These are phyloP conservation scores for Solanum stenotomum DNA, from an alignment of 257 asterid species.

Conservation along the genomic window DNA sequence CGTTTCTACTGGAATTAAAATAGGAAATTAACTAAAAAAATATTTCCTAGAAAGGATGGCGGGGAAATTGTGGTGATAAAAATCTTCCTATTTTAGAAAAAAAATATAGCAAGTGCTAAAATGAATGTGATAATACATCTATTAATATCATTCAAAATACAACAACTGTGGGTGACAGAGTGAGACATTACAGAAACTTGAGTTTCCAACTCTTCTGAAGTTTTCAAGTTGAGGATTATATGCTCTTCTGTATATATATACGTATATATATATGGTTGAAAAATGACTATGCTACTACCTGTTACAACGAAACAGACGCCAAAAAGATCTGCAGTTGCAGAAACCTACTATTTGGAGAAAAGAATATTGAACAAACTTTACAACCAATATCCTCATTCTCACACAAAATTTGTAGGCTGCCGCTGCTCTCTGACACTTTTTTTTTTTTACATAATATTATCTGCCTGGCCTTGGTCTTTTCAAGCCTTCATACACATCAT, in stretches of 20 bases:
- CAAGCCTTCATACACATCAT: slow-evolving; percentile 10
- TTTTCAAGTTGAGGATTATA: neutral
- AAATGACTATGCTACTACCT: neutral
- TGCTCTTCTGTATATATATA: neutral
- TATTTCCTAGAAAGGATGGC: neutral
- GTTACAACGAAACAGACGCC: neutral
- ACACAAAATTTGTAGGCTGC: neutral
- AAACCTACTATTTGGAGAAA: neutral
- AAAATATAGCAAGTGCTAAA: neutral
- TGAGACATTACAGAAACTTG: neutral
- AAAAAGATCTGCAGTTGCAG: neutral
- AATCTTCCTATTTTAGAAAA: neutral
- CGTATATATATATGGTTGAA: neutral
- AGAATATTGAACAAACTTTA: neutral
- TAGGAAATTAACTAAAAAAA: neutral
- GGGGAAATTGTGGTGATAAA: neutral
- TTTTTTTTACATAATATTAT: neutral
- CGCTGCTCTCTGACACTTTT: neutral
- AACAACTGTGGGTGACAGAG: neutral
- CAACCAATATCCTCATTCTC: neutral
- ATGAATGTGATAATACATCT: neutral
- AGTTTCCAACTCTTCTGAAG: neutral
- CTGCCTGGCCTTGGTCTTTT: slow-evolving; percentile 12
- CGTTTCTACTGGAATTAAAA: neutral
- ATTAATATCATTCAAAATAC: neutral